phyloP scores from a whole-genome alignment of 1,139 yeast species.

The Saccharomyces hybrid region DNA sequence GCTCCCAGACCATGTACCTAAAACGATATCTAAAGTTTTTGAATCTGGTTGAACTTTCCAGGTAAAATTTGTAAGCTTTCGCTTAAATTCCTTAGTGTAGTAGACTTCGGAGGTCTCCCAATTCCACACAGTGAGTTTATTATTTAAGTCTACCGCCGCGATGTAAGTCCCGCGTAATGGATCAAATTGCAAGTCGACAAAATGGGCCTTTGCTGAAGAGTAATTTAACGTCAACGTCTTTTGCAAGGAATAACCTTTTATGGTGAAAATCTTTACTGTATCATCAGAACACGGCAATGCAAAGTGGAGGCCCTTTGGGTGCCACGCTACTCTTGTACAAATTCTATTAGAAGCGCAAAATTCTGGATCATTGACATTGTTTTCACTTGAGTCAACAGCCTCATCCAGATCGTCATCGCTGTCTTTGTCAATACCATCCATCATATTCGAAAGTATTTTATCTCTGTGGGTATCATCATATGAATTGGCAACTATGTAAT shows the following conservation, averaged over 20 bases:
- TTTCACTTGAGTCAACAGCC: slow-evolving; percentile 25
- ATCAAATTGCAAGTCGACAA: slow-evolving; percentile 52
- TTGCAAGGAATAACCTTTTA: slow-evolving; percentile 22
- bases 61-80: slow-evolving; percentile 28
- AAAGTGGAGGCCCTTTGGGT: slow-evolving; percentile 54
- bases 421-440: slow-evolving; percentile 22
- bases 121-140: slow-evolving; percentile 53
- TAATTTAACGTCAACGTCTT: slow-evolving; percentile 27
- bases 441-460: slow-evolving; percentile 12
- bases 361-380: slow-evolving; percentile 20
- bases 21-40: slow-evolving; percentile 28
- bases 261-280: slow-evolving; percentile 25
- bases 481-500: slow-evolving; percentile 33
- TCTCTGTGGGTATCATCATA: slow-evolving; percentile 30
- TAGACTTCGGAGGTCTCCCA: slow-evolving; percentile 31
- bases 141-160: slow-evolving; percentile 48
- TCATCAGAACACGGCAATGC: slow-evolving; percentile 47
- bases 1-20: slow-evolving; percentile 52
- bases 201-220: slow-evolving; percentile 19
- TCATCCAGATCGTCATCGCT: slow-evolving; percentile 33
- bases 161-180: slow-evolving; percentile 48
- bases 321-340: slow-evolving; percentile 47
- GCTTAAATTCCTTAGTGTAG: slow-evolving; percentile 23
- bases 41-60: slow-evolving; percentile 27
- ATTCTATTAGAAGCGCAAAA: slow-evolving; percentile 32